Conservation (phyloP, 495 filamentous ascomycete genomes). For the Penicillium lividum region DNA sequence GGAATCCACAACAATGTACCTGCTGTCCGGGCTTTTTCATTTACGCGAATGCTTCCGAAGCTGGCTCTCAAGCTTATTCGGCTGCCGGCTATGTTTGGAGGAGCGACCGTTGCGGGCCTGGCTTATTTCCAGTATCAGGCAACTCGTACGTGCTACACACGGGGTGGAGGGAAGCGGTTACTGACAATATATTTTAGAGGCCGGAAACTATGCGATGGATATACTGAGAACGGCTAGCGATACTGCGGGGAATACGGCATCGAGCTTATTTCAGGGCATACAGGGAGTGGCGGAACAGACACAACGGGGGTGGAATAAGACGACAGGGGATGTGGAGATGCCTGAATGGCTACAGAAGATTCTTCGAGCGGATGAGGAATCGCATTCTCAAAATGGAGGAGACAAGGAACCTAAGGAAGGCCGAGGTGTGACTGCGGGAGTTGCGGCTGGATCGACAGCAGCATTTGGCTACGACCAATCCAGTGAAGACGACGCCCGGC, state of each 20-base stretch:
- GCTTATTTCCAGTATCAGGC: conserved; percentile 97
- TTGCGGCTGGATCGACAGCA: conserved; percentile 62
- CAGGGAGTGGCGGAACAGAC: conserved; percentile 77
- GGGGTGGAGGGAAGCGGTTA: conserved; percentile 4
- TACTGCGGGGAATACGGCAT: conserved; percentile 64
- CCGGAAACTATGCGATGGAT: conserved; percentile 84
- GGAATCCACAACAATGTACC: conserved; percentile 80
- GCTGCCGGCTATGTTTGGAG: conserved; percentile 88
- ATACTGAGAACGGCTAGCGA: conserved; percentile 71
- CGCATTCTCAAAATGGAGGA: conserved; percentile 39
- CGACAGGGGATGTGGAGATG: conserved; percentile 73
- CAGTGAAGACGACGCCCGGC: conserved; percentile 67
- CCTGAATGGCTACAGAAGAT: conserved; percentile 87
- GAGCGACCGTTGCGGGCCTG: conserved; percentile 78
- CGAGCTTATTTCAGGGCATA: conserved; percentile 65
- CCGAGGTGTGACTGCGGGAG: conserved; percentile 49
- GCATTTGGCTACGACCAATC: conserved; percentile 77
- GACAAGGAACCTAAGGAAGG: conserved; percentile 64
- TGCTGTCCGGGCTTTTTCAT: conserved; percentile 82
- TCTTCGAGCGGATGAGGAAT: conserved; percentile 58
- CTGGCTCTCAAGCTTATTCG: conserved; percentile 83
- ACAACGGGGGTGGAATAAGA: conserved; percentile 75
- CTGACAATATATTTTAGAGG: conserved; percentile 58
- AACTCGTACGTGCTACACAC: conserved; percentile 62
- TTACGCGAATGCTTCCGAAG: conserved; percentile 81